Conservation (phyloP, 148 eudicot genomes). For the Camellia japonica region DNA sequence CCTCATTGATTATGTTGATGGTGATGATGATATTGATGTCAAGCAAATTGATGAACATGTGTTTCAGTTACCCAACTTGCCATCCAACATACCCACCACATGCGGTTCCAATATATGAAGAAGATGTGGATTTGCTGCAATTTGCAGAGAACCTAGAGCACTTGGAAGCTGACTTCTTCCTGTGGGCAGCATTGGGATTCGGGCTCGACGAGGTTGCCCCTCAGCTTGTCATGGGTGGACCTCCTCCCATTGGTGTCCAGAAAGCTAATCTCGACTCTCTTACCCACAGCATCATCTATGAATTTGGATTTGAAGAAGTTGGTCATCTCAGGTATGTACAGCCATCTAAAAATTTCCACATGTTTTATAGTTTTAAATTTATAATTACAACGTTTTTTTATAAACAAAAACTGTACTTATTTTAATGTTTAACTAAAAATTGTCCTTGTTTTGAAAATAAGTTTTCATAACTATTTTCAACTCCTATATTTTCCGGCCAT, state of each 20-base stretch:
- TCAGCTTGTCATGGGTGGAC: slow-evolving; percentile 49
- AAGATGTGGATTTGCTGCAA: slow-evolving; percentile 42
- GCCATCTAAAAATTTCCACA: too few species aligned
- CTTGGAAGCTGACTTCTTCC: slow-evolving; percentile 60
- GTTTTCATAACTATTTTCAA: too few species aligned
- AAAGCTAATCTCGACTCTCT: slow-evolving; percentile 63
- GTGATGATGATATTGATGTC: neutral
- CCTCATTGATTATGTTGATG: too few species aligned
- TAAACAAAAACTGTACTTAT: too few species aligned
- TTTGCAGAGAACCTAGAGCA: slow-evolving; percentile 67
- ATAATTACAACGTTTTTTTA: too few species aligned
- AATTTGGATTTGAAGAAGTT: slow-evolving; percentile 63
- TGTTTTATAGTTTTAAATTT: too few species aligned
- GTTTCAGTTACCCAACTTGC: slow-evolving; percentile 12
- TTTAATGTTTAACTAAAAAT: too few species aligned
- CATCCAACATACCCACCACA: slow-evolving; percentile 29
- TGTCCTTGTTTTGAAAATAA: too few species aligned
- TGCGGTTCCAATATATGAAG: slow-evolving; percentile 30
- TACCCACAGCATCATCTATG: slow-evolving; percentile 31
- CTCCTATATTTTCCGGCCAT: too few species aligned
- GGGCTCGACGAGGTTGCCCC: slow-evolving; percentile 66
- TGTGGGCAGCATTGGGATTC: slow-evolving; percentile 57
- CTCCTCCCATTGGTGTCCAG: slow-evolving; percentile 64
- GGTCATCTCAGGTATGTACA: slow-evolving; percentile 89
- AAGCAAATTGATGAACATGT: neutral